Evolutionary conservation across 441 rosid genomes (phyloP), one percentile per base, ranked within the genome.

Genomic region (Francoa sonchifolia): DNA sequence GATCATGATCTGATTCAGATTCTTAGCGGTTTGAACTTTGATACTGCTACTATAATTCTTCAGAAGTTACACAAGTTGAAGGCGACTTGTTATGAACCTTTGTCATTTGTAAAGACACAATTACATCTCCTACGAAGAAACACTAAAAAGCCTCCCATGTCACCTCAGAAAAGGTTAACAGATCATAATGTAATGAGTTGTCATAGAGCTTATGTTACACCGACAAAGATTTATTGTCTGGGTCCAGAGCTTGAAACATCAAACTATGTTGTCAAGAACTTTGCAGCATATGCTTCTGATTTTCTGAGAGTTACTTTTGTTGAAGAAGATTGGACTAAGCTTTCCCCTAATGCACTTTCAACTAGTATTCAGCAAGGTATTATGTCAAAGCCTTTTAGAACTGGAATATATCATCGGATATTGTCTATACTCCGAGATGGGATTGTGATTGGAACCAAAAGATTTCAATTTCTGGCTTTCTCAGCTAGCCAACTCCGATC

Each of bases 251-350:
- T 84, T 54, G 95, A 84, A 63, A 54, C 71, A 34, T 77, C 95
- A 2, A 84, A 88, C 60, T 88, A 73, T 28, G 94, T 88, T 19
- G 77, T 88, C 19, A 88, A 72, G 58, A 47, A 81, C 71, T 88
- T 76, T 58, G 85, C 79, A 13, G 43, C 59, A 55, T 69, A 69
- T 71, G 87, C 90, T 48, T 66, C 79, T 8, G 78, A 84, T 66
- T 88, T 88, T 57, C 57, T 81, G 69, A 73, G 95, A 51, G 74
- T 84, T 54, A 69, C 95, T 28, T 88, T 88, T 43, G 97, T 84
- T 19, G 97, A 88, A 52, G 97, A 84, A 70, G 95, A 84, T 62
- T 88, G 95, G 95, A 73, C 82, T 64, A 88, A 70, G 63, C 77
- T 84, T 40, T 72, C 87, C 19, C 59, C 63, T 15, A 75, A 65